Evolutionary conservation across 2,329 filamentous ascomycete genomes (phyloP).

Genomic region (Pezicula carpinea): DNA sequence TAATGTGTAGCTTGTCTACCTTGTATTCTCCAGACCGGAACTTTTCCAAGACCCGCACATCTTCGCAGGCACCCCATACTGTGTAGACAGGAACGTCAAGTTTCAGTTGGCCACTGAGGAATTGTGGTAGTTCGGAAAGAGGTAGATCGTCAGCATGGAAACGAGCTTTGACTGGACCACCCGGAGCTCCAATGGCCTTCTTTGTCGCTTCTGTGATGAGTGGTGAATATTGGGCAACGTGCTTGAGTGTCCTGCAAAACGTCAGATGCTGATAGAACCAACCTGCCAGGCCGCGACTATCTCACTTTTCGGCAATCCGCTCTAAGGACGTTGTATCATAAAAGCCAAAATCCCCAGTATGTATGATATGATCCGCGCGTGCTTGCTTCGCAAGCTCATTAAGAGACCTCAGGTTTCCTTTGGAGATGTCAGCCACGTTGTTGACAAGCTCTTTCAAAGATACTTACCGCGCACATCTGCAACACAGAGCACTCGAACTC

Average conservation of each 20-base stretch:
- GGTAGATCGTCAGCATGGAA: conserved; percentile 79
- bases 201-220: conserved; percentile 76
- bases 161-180: conserved; percentile 79
- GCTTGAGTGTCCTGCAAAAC: conserved; percentile 76
- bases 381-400: conserved; percentile 96
- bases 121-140: conserved; percentile 85
- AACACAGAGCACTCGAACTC: conserved; percentile 64
- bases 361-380: conserved; percentile 94
- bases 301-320: conserved; percentile 95
- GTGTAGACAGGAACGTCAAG: conserved; percentile 97
- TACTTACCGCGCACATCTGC: conserved; percentile 65
- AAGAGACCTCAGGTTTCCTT: conserved; percentile 90
- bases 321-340: conserved; percentile 96
- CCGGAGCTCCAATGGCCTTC: conserved; percentile 60
- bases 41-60: conserved; percentile 95
- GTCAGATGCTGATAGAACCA: conserved; percentile 17
- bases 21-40: conserved; percentile 98
- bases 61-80: conserved; percentile 97
- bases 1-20: conserved; percentile 94
- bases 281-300: conserved; percentile 1
- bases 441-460: conserved; percentile 3
- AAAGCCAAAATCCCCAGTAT: conserved; percentile 98
- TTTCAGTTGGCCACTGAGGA: conserved; percentile 82
- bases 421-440: conserved; percentile 19
- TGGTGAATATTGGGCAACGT: conserved; percentile 97